phyloP scores from a whole-genome alignment of 345 rosid species.

The Lepidium africanum region DNA sequence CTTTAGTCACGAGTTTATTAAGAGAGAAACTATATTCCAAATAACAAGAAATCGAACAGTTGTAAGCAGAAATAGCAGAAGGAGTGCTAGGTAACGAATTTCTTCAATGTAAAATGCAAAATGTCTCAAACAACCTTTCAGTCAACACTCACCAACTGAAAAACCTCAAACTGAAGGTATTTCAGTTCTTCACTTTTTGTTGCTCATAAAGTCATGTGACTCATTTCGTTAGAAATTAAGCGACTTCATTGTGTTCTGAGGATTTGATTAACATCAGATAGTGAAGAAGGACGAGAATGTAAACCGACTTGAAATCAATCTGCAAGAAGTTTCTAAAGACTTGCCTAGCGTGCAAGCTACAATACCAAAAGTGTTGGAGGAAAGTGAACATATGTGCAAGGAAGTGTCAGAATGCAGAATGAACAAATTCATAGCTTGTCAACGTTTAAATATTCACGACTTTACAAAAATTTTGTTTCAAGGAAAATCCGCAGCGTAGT shows the following conservation, averaged over 20 bases:
- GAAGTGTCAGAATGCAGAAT: slow-evolving; percentile 56
- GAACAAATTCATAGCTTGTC: no score
- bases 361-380: slow-evolving; percentile 64
- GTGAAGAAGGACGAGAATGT: slow-evolving; percentile 64
- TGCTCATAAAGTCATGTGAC: background rate
- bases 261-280: slow-evolving; percentile 32
- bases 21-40: slow-evolving; percentile 77
- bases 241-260: background rate
- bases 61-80: slow-evolving; percentile 78
- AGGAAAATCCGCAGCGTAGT: no score
- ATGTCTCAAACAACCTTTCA: slow-evolving; percentile 61
- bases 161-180: slow-evolving; percentile 84
- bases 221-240: background rate
- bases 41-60: slow-evolving; percentile 76
- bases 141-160: slow-evolving; percentile 53
- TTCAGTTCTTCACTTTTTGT: background rate
- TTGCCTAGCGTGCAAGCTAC: slow-evolving; percentile 41
- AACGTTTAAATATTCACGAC: no score
- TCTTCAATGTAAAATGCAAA: slow-evolving; percentile 59
- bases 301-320: slow-evolving; percentile 40
- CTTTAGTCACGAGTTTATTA: slow-evolving; percentile 54
- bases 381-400: slow-evolving; percentile 81
- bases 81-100: slow-evolving; percentile 73
- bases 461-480: no score
- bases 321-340: slow-evolving; percentile 58